Conservation (phyloP, 2,329 filamentous ascomycete genomes). For the Fusarium sp. region DNA sequence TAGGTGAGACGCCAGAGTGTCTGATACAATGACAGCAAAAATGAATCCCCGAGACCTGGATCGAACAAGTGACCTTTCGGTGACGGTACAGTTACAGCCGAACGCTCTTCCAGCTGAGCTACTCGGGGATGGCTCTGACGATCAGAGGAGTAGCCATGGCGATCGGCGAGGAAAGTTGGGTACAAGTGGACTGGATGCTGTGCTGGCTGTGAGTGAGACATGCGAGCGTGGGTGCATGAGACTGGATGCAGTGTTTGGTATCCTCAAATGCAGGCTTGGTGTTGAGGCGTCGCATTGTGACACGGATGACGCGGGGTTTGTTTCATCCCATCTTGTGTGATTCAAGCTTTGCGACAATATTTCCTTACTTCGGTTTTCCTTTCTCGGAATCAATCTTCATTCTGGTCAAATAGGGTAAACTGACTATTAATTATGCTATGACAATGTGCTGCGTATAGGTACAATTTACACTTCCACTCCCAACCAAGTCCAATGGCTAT, state of each 20-base stretch:
- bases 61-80: constrained; percentile 9
- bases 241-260: background rate
- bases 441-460: background rate
- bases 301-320: background rate
- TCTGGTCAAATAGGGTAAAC: too few species aligned
- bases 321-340: background rate
- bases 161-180: background rate
- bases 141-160: background rate
- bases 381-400: too few species aligned
- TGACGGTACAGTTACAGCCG: background rate
- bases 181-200: background rate
- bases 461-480: rapidly evolving
- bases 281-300: background rate
- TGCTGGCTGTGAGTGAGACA: too few species aligned
- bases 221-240: too few species aligned
- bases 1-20: constrained; percentile 2
- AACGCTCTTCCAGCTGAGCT: constrained; percentile 9
- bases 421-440: rapidly evolving
- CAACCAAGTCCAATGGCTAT: constrained; percentile 15
- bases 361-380: too few species aligned
- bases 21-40: background rate
- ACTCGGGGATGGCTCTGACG: background rate
- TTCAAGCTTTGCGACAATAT: too few species aligned
- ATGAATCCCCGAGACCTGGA: constrained; percentile 6
- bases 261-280: background rate